Conservation (phyloP, 352 stramenopile species). For the Phytopythium kandeliae region DNA sequence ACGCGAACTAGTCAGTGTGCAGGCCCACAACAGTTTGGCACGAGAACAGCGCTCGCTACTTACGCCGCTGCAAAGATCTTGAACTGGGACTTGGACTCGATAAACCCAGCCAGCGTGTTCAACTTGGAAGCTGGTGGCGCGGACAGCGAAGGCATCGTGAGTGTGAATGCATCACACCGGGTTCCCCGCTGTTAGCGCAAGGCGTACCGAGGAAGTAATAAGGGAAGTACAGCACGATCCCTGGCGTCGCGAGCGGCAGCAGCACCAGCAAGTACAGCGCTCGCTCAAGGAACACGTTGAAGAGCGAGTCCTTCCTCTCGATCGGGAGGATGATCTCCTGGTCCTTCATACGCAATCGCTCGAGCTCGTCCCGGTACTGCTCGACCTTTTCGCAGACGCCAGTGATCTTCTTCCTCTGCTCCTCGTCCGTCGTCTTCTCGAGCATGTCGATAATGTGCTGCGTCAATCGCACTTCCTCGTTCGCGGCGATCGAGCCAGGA, state of each 20-base stretch:
- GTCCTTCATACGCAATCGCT: constrained; percentile 58
- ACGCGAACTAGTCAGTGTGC: constrained; percentile 1
- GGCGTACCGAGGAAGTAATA: constrained; percentile 79
- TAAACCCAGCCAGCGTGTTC: constrained; percentile 57
- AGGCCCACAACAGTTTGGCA: too few relatives aligned
- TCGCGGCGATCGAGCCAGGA: constrained; percentile 50
- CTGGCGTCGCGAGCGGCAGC: constrained; percentile 56
- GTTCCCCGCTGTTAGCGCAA: too few relatives aligned
- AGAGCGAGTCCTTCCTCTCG: constrained; percentile 40
- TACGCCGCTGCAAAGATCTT: constrained; percentile 70
- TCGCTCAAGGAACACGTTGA: constrained; percentile 61
- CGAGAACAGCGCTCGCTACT: constrained; percentile 8
- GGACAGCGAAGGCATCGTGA: neutral
- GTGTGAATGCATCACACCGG: neutral
- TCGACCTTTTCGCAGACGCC: constrained; percentile 44
- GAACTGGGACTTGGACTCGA: constrained; percentile 78
- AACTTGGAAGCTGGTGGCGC: constrained; percentile 44
- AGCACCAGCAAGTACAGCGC: constrained; percentile 64
- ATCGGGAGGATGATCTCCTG: constrained; percentile 52
- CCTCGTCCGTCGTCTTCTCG: constrained; percentile 35
- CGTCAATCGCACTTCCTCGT: constrained; percentile 68
- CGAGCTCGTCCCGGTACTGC: constrained; percentile 52
- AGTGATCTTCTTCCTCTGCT: constrained; percentile 29
- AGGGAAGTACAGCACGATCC: constrained; percentile 64
- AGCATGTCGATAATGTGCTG: constrained; percentile 77